Conservation (phyloP, 176 grass and related monocot species). For the Musa acuminata region DNA sequence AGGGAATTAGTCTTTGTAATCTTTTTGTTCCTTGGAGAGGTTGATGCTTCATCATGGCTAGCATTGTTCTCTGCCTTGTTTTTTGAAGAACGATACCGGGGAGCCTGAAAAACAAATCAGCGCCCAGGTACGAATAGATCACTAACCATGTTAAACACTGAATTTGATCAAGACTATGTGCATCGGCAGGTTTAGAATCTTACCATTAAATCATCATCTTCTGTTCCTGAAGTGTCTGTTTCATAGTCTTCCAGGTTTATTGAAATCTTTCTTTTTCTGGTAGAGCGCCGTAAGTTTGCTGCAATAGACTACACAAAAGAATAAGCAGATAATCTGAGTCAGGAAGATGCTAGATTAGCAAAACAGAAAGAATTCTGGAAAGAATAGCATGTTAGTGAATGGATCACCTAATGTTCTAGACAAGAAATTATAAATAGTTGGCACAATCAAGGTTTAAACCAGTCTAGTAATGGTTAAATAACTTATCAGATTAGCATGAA, state of each 20-base stretch:
- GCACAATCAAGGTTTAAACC: not conserved
- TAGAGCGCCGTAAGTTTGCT: slow-evolving; percentile 83
- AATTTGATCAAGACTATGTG: not conserved
- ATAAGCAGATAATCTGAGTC: slow-evolving; percentile 24
- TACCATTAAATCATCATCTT: slow-evolving; percentile 99
- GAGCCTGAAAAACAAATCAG: slow-evolving; percentile 39
- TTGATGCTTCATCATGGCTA: slow-evolving; percentile 34
- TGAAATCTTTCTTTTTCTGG: slow-evolving; percentile 82
- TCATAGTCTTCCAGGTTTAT: slow-evolving; percentile 84
- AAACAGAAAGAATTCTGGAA: not conserved
- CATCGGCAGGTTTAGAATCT: slow-evolving; percentile 22
- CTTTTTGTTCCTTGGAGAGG: slow-evolving; percentile 45
- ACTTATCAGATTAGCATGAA: no score
- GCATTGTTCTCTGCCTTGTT: slow-evolving; percentile 54
- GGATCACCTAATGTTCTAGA: not conserved
- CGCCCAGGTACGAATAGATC: slow-evolving; percentile 6
- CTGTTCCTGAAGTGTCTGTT: slow-evolving; percentile 76
- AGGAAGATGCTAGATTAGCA: slow-evolving; percentile 1
- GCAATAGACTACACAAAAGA: slow-evolving; percentile 57
- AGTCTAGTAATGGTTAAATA: no score
- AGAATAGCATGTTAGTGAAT: not conserved
- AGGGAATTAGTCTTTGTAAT: slow-evolving; percentile 47
- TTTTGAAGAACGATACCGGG: slow-evolving; percentile 73
- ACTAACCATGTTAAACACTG: slow-evolving; percentile 7
- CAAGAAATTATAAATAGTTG: not conserved